Percentiles rank a stretch among this genome's conserved stretches.
phyloP scores from a whole-genome alignment of 441 rosid genomes.

The Breynia disticha region DNA sequence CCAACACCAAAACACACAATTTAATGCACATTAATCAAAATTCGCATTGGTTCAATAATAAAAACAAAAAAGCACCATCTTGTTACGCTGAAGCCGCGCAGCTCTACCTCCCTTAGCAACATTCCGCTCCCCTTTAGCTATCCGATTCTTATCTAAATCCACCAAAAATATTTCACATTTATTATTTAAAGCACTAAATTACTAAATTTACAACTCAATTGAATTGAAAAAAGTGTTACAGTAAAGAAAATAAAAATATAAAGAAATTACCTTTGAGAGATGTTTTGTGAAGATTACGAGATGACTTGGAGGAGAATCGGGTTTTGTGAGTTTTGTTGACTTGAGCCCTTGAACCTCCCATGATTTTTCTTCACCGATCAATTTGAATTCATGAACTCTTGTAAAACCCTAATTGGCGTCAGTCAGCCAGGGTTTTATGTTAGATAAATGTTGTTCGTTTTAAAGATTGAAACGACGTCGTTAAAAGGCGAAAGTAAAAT shows the following conservation, averaged over 20 bases:
- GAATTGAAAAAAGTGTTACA: not conserved
- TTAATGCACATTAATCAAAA: no score
- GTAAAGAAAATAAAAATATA: no score
- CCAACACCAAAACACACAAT: not conserved
- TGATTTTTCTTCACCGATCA: constrained; percentile 17
- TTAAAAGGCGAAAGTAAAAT: no score
- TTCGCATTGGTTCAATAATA: no score
- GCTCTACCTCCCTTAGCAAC: constrained; percentile 56
- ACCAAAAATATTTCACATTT: not conserved
- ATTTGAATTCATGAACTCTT: no score
- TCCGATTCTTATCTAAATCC: constrained; percentile 46
- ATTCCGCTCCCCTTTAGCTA: constrained; percentile 53
- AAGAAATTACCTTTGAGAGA: constrained; percentile 44
- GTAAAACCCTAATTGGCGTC: no score
- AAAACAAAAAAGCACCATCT: constrained; percentile 42
- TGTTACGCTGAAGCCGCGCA: constrained; percentile 69
- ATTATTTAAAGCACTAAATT: not conserved
- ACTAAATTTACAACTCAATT: not conserved
- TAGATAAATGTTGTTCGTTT: no score
- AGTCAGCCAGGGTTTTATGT: no score
- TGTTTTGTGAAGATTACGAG: constrained; percentile 72
- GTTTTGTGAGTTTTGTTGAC: constrained; percentile 81
- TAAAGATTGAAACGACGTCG: no score
- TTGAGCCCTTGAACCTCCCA: constrained; percentile 82
- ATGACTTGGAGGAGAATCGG: constrained; percentile 67